Evolutionary conservation across 352 stramenopile species (phyloP), one percentile per base, ranked within the genome.

Genomic region (Phytophthora podocarpi): DNA sequence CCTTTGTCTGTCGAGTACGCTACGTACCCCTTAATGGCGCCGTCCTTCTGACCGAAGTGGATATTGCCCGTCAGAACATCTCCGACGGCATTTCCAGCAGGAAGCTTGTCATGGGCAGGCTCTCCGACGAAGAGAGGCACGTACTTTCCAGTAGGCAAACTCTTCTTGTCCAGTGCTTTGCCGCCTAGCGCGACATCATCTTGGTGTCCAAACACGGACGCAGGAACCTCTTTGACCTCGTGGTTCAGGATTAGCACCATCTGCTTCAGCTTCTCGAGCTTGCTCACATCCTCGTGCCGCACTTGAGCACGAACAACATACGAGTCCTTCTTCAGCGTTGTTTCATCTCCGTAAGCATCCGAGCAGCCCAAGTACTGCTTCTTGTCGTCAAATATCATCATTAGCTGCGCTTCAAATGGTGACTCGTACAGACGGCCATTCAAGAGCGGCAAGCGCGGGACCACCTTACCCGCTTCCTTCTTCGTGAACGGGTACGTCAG

Each of bases 361-460:
- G 82, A 91, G 45, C 64, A 78, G 46, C 79, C 90, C 39, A 95
- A 65, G 47, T 91, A 96, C 73, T 96, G 93, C 70, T 98, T 98
- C 67, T 98, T 97, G 15, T 87, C 85, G 70, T 98, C 91, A 63
- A 98, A 98, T 30, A 97, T 76, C 76, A 98, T 88, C 64, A 91
- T 96, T 53, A 98, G 51, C 52, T 98, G 93, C n/a, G 79, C 76
- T 58, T 98, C 93, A 35, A 97, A 97, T 10, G 86, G 86, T 5
- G 89, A 97, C 59, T 98, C 95, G 65, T 98, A 98, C 16, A 98
- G 75, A 12, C 82, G 85, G 1, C 78, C 89, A 61, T 94, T 89
- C 10, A 98, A 63, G 7, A 91, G 53, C 12, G 88, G 83, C 42
- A 96, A 73, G 5, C 72, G 69, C 7, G 89, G 89, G 7, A 82